phyloP scores from a whole-genome alignment of 2,329 filamentous ascomycete genomes.

The Aspergillus fijiensis region DNA sequence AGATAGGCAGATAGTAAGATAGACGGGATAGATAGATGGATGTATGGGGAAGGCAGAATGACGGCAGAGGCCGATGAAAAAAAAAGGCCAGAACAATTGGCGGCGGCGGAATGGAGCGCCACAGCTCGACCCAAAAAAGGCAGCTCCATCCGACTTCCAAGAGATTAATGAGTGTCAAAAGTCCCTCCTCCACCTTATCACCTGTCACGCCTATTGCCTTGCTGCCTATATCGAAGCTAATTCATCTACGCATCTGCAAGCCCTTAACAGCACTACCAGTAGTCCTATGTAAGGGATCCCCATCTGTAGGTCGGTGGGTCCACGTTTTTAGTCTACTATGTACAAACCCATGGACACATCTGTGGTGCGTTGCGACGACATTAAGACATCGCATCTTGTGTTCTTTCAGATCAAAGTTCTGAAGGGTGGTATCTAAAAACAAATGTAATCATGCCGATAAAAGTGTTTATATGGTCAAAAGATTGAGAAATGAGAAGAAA shows the following conservation, averaged over 20 bases:
- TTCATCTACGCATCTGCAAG: background rate
- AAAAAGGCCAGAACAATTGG: background rate
- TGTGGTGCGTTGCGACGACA: background rate
- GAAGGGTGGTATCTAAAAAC: conserved; percentile 5
- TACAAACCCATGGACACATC: background rate
- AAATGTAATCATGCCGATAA: background rate
- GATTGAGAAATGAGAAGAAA: background rate
- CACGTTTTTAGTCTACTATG: background rate
- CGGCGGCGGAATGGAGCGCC: background rate
- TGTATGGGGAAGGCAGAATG: background rate
- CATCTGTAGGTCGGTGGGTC: background rate
- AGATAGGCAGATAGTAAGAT: too few relatives aligned
- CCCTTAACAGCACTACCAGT: background rate
- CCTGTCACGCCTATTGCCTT: background rate
- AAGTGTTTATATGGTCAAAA: background rate
- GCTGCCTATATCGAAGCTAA: background rate
- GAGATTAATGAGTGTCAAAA: too few relatives aligned
- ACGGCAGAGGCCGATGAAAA: background rate
- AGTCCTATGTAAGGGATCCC: background rate
- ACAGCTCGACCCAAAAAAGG: conserved; percentile 3
- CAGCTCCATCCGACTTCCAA: conserved; percentile 1
- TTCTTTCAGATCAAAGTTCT: background rate
- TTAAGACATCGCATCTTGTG: background rate
- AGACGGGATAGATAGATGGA: too few relatives aligned
- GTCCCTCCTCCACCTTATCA: background rate